Conservation (phyloP, 2,329 filamentous ascomycete species). For the Xylariaceae sp. region DNA sequence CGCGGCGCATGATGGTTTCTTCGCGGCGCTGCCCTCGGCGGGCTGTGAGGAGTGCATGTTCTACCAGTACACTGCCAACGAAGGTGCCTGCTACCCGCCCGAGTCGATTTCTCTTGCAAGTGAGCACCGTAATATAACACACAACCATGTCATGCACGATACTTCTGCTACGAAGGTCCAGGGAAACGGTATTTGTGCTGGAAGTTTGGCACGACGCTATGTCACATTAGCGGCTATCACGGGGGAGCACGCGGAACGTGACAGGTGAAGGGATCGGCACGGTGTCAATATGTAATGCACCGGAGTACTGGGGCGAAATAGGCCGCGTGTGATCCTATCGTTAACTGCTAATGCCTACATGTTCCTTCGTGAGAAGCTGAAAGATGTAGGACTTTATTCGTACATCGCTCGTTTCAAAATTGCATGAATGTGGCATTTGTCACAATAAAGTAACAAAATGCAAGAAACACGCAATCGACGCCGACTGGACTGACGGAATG, state of each 20-base stretch:
- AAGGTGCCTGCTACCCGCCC: neutral
- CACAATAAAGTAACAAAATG: too few species aligned
- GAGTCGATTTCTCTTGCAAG: neutral
- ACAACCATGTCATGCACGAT: neutral
- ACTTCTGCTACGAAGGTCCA: neutral
- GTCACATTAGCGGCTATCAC: neutral
- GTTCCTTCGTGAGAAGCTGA: too few species aligned
- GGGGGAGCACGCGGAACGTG: neutral
- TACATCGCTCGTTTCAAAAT: neutral
- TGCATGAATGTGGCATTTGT: neutral
- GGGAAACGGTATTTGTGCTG: neutral
- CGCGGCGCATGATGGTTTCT: conserved; percentile 3
- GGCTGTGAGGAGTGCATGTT: conserved; percentile 6
- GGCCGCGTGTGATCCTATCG: too few species aligned
- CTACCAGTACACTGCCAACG: neutral
- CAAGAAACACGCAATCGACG: too few species aligned
- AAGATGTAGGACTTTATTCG: neutral
- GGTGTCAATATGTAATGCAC: neutral
- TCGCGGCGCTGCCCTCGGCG: neutral
- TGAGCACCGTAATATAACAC: neutral
- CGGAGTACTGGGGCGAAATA: neutral
- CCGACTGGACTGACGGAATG: too few species aligned
- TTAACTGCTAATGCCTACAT: too few species aligned
- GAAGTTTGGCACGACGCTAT: neutral
- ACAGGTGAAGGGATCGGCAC: neutral